Conservation (phyloP, 805 yeast genomes). For the Limtongozyma cylindracea region DNA sequence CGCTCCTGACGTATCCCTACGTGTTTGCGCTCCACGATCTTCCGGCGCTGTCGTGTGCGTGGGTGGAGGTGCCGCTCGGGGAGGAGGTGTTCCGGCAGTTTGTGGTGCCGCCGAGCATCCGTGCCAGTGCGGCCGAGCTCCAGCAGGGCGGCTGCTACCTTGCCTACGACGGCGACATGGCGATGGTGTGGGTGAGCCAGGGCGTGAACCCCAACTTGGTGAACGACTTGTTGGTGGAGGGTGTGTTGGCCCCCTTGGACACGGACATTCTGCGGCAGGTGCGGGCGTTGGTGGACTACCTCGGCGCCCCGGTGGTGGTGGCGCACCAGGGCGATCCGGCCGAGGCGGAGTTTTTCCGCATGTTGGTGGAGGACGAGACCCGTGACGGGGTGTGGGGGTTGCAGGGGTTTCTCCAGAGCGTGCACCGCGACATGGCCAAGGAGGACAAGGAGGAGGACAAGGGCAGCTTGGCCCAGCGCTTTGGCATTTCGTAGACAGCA, state of each 20-base stretch:
- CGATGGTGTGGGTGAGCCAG: slow-evolving; percentile 43
- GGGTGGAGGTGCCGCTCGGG: slow-evolving; percentile 6
- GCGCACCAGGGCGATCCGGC: slow-evolving; percentile 37
- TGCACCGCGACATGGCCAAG: slow-evolving; percentile 4
- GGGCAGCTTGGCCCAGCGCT: background rate
- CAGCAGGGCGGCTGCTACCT: slow-evolving; percentile 64
- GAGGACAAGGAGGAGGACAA: too few relatives aligned
- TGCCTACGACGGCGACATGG: slow-evolving; percentile 37
- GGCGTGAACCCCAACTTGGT: slow-evolving; percentile 41
- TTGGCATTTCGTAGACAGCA: background rate
- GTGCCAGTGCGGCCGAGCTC: slow-evolving; percentile 15
- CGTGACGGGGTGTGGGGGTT: slow-evolving; percentile 44
- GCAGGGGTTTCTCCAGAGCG: slow-evolving; percentile 36
- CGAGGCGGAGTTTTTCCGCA: slow-evolving; percentile 25
- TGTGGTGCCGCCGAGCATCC: slow-evolving; percentile 21
- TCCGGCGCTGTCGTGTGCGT: slow-evolving; percentile 22
- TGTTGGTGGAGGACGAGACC: slow-evolving; percentile 51
- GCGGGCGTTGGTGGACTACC: slow-evolving; percentile 30
- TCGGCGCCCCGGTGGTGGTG: slow-evolving; percentile 15
- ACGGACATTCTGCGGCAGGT: slow-evolving; percentile 49
- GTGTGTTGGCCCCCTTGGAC: slow-evolving; percentile 43
- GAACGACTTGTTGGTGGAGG: slow-evolving; percentile 52
- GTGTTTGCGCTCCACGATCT: slow-evolving; percentile 49
- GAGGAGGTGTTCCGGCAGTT: slow-evolving; percentile 13
- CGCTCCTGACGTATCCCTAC: slow-evolving; percentile 57